Base-by-base conservation (phyloP, 2,329 filamentous ascomycete species). In the Lizonia empirigonia region DNA sequence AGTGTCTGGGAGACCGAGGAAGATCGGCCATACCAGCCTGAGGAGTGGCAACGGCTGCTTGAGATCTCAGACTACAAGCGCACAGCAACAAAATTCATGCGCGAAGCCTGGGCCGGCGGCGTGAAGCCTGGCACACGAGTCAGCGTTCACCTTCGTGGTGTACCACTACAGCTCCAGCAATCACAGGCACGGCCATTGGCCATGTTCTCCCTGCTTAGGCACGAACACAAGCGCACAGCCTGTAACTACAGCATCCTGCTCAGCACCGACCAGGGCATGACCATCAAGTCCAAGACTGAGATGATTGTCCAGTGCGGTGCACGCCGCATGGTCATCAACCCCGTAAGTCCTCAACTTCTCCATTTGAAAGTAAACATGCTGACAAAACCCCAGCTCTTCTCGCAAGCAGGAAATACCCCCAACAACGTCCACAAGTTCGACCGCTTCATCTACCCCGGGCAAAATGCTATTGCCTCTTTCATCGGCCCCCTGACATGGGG, bases 351-450 rank as follows among this genome's bases (percentile, higher is more conserved):
- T 6, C 4, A 26, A 20, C 20, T 0, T 33, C 10, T 23, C 7
- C 16, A 15, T 23, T 10, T 2, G 1, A n/a, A 30, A 15, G 19
- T 5, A 13, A 35, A 37, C 16, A n/a, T 38, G 20, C 38, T 46
- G 41, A 55, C 47, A 40, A 30, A 1, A 2, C 19, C 16, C 1
- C 40, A 70, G 60, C 80, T 97, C 36, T 97, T 93, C 79, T 97
- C 92, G 0, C 85, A 90, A 68, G 81, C 84, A n/a, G 93, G 92
- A 49, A 91, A 88, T 68, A 97, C 93, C 0, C 90, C 91, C 38
- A 97, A 97, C 77, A 88, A 99, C 69, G 92, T 99, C 12, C 92
- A 97, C 82, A 99, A 99, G 74, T 97, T 91, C 75, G 89, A 91
- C 74, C 88, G 93, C 23, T 99, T 85, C 77, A 77, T 97, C 5